Evolutionary conservation across 345 rosid species (phyloP), one percentile per base, ranked within the genome.

Genomic region (Angophora floribunda): DNA sequence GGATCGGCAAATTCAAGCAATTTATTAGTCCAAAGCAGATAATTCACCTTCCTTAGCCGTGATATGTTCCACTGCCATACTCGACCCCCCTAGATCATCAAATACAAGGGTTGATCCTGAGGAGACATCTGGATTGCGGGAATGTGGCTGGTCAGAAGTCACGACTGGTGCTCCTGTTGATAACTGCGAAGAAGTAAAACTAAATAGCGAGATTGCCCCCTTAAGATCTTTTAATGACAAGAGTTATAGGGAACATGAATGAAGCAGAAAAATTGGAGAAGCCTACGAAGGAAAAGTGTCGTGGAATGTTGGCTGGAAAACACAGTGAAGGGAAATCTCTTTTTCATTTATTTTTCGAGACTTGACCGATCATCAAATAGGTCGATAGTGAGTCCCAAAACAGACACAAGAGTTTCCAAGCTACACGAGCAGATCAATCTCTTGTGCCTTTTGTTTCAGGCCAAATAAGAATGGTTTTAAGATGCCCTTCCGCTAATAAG

Each of bases 81-180:
- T 59, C 24, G 65, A 26, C 30, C 65, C 65, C 65, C 15, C 24
- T 59, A 26, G 30, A 59, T 26, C 65, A 59, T 88, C 65, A 24
- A 51, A 89, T 22, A 85, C 91, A 79, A 47, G 87, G 70, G 87
- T 87, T 45, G 87, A 59, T 59, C 65, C 28, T 10, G 65, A 5
- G 10, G 30, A 59, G 65, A 59, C 65, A 59, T 59, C 3, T 59
- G 65, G 12, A 59, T 59, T 0, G 65, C 28, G 30, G 28, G 65
- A 59, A 50, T 65, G 79, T 70, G 88, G 88, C 86, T 90, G 65
- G 88, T 88, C 85, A 85, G 59, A 91, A 55, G n/a, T 52, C 53
- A n/a, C 65, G 36, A 32, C 36, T 51, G 89, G 91, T 79, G 57
- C 87, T 45, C 70, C 85, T 1, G 92, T 87, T 86, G 52, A 51